phyloP scores from a whole-genome alignment of 2,329 filamentous ascomycete species.

The Xylaria sp. region DNA sequence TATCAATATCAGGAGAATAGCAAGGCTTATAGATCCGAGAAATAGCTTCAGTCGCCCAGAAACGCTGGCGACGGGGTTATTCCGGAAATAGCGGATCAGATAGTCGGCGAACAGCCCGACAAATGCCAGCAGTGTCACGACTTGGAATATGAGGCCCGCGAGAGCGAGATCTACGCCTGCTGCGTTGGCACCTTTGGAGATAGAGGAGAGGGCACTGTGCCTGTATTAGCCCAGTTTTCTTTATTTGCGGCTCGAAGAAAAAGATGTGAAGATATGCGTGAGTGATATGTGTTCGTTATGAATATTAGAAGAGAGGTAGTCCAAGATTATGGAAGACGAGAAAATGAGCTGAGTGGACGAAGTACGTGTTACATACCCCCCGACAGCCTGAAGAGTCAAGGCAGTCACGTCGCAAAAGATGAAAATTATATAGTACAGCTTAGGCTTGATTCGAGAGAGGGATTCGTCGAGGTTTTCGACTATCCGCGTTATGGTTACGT shows the following conservation, averaged over 20 bases:
- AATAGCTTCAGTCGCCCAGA: conserved; percentile 57
- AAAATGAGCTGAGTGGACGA: too few species aligned
- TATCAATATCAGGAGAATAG: conserved; percentile 65
- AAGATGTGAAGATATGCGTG: too few species aligned
- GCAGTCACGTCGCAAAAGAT: conserved; percentile 56
- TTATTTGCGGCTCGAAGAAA: too few species aligned
- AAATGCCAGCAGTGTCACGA: conserved; percentile 65
- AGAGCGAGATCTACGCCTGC: conserved; percentile 60
- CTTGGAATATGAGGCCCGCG: conserved; percentile 67
- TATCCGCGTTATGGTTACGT: conserved; percentile 61
- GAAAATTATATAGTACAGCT: conserved; percentile 46
- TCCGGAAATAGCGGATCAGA: conserved; percentile 45
- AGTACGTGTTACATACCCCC: conserved; percentile 39
- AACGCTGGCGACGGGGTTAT: conserved; percentile 11
- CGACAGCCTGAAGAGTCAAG: conserved; percentile 57
- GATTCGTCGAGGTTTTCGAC: conserved; percentile 48
- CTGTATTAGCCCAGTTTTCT: too few species aligned
- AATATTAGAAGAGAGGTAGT: too few species aligned
- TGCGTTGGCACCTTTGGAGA: conserved; percentile 57
- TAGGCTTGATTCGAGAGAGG: conserved; percentile 43
- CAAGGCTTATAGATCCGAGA: conserved; percentile 59
- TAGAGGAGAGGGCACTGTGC: conserved; percentile 48
- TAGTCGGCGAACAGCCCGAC: conserved; percentile 58
- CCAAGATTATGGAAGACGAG: too few species aligned
- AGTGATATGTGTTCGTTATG: too few species aligned